phyloP scores from a whole-genome alignment of 1,139 yeast species.

The Candida sanyaensis region DNA sequence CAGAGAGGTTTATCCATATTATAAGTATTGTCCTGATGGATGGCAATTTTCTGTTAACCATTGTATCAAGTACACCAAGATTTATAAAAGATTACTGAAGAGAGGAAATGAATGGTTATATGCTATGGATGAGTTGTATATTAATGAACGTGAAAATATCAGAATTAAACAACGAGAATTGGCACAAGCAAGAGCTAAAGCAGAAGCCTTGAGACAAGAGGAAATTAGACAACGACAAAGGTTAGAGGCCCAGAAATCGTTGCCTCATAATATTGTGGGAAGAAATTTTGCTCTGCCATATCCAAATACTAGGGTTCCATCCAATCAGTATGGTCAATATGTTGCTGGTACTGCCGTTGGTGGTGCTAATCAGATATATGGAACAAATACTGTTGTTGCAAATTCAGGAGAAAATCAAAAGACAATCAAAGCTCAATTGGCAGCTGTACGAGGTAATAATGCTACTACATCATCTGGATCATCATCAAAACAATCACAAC shows the following conservation, averaged over 20 bases:
- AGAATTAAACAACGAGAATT: conserved; percentile 69
- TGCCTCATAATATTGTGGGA: conserved; percentile 28
- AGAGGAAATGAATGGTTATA: conserved; percentile 79
- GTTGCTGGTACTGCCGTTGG: conserved; percentile 4
- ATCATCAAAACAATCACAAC: background rate
- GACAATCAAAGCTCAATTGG: conserved; percentile 52
- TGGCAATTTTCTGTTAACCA: conserved; percentile 97
- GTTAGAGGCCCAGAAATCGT: conserved; percentile 30
- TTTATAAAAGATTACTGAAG: conserved; percentile 72
- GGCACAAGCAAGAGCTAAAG: conserved; percentile 58
- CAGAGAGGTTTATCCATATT: conserved; percentile 86
- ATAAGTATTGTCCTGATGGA: conserved; percentile 91
- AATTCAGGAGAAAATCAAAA: conserved; percentile 5
- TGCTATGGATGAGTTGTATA: conserved; percentile 84
- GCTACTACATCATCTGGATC: conserved; percentile 17
- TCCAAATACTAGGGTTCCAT: conserved; percentile 23
- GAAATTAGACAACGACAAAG: conserved; percentile 48
- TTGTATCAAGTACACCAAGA: conserved; percentile 80
- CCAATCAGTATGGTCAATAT: conserved; percentile 27
- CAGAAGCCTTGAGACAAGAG: conserved; percentile 55
- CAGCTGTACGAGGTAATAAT: conserved; percentile 46
- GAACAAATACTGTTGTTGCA: background rate
- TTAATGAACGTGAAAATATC: conserved; percentile 76
- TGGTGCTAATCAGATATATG: conserved; percentile 13
- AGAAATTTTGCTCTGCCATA: conserved; percentile 29